Conservation (phyloP, 2,329 filamentous ascomycete species). For the Periconia digitata region DNA sequence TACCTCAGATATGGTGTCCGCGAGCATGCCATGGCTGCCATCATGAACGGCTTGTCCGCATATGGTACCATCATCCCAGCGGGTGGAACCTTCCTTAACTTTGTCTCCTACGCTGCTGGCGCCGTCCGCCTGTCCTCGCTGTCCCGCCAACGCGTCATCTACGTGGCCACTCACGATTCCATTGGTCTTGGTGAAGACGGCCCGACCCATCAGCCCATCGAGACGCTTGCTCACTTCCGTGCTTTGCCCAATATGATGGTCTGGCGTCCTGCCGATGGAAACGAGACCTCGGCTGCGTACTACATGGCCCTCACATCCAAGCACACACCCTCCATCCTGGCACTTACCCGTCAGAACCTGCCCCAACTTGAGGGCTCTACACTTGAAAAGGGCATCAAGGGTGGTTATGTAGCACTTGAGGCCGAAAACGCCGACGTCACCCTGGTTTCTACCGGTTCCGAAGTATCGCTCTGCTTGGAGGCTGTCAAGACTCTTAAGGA, state of each 20-base stretch:
- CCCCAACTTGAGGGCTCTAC: constrained; percentile 95
- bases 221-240: constrained; percentile 97
- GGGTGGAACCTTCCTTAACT: constrained; percentile 97
- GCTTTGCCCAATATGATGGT: constrained; percentile 99
- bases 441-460: constrained; percentile 91
- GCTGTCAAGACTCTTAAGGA: constrained; percentile 89
- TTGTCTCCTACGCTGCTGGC: constrained; percentile 96
- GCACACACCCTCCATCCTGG: constrained; percentile 88
- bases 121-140: constrained; percentile 91
- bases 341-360: constrained; percentile 95
- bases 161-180: constrained; percentile 97
- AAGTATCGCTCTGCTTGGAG: constrained; percentile 92
- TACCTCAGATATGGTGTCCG: constrained; percentile 93
- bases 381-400: constrained; percentile 87
- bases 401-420: constrained; percentile 89
- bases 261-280: constrained; percentile 97
- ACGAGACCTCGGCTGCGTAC: constrained; percentile 97
- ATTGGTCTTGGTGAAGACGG: constrained; percentile 99
- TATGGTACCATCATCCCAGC: constrained; percentile 96
- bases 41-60: constrained; percentile 92
- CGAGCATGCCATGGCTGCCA: constrained; percentile 88
- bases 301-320: constrained; percentile 90
- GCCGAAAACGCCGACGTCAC: constrained; percentile 82
- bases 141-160: constrained; percentile 87
- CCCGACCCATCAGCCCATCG: constrained; percentile 97